Conservation (phyloP, 1,284 basidiomycete genomes). For the Microbotryomycetes sp. region DNA sequence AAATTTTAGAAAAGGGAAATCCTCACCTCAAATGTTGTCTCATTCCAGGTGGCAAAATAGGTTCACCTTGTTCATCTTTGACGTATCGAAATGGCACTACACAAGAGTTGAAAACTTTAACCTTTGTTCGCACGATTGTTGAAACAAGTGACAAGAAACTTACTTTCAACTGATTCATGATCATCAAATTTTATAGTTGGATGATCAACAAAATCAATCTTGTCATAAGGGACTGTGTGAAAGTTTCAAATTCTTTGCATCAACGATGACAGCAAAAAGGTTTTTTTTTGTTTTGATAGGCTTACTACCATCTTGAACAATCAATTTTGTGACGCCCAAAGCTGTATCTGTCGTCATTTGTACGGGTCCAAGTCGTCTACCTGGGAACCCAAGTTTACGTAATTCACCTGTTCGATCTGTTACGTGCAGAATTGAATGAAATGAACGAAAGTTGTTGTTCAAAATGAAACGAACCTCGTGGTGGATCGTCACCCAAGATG, state of each 20-base stretch:
- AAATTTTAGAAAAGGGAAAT: too few relatives aligned
- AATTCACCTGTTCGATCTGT: slow-evolving; percentile 66
- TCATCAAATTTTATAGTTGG: slow-evolving; percentile 79
- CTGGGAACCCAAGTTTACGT: slow-evolving; percentile 76
- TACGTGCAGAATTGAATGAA: background rate
- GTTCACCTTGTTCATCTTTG: slow-evolving; percentile 46
- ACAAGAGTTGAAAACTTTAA: background rate
- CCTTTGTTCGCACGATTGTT: background rate
- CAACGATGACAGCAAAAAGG: slow-evolving; percentile 6
- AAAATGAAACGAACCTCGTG: slow-evolving; percentile 52
- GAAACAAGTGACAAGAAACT: slow-evolving; percentile 45
- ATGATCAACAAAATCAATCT: slow-evolving; percentile 69
- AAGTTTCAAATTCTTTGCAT: background rate
- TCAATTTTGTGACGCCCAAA: slow-evolving; percentile 80
- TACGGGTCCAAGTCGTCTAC: slow-evolving; percentile 66
- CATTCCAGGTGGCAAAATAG: slow-evolving; percentile 85
- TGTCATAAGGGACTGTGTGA: slow-evolving; percentile 54
- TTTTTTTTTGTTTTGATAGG: too few relatives aligned
- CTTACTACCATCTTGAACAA: slow-evolving; percentile 70
- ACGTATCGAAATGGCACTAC: slow-evolving; percentile 44
- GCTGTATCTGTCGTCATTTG: slow-evolving; percentile 99
- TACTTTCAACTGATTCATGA: slow-evolving; percentile 87
- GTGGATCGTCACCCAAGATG: slow-evolving; percentile 75
- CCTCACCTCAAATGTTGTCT: slow-evolving; percentile 58
- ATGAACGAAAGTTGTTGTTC: background rate